Conservation (phyloP, 2,329 filamentous ascomycete genomes). For the Grosmannia penicillata region DNA sequence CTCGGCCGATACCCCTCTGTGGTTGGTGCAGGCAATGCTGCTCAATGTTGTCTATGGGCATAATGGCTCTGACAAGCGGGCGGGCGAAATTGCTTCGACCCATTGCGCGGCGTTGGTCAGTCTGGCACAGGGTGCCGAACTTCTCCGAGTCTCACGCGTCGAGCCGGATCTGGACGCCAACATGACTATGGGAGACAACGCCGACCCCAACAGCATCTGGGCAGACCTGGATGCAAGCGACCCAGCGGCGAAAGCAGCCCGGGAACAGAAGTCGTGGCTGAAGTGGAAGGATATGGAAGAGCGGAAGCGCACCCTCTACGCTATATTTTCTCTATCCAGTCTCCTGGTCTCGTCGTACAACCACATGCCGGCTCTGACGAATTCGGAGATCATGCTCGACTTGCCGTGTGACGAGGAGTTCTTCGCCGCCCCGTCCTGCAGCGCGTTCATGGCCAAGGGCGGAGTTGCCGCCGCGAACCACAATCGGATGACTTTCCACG, state of each 20-base stretch:
- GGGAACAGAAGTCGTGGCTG: slow-evolving; percentile 66
- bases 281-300: slow-evolving; percentile 82
- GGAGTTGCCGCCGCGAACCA: slow-evolving; percentile 54
- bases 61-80: slow-evolving; percentile 81
- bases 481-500: slow-evolving; percentile 64
- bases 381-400: slow-evolving; percentile 82
- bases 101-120: slow-evolving; percentile 86
- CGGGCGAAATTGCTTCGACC: slow-evolving; percentile 81
- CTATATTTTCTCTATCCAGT: slow-evolving; percentile 83
- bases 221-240: slow-evolving; percentile 15
- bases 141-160: slow-evolving; percentile 34
- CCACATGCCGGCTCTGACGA: slow-evolving; percentile 77
- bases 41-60: slow-evolving; percentile 93
- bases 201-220: slow-evolving; percentile 25
- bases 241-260: slow-evolving; percentile 20
- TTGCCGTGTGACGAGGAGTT: slow-evolving; percentile 88
- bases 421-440: slow-evolving; percentile 70
- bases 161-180: slow-evolving; percentile 32
- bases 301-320: slow-evolving; percentile 81
- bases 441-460: slow-evolving; percentile 66
- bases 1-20: slow-evolving; percentile 65
- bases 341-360: slow-evolving; percentile 87
- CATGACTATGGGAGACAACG: slow-evolving; percentile 37
- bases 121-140: slow-evolving; percentile 74
- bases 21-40: slow-evolving; percentile 94